phyloP scores from a whole-genome alignment of 495 filamentous ascomycete species.

The Penicillium steckii region DNA sequence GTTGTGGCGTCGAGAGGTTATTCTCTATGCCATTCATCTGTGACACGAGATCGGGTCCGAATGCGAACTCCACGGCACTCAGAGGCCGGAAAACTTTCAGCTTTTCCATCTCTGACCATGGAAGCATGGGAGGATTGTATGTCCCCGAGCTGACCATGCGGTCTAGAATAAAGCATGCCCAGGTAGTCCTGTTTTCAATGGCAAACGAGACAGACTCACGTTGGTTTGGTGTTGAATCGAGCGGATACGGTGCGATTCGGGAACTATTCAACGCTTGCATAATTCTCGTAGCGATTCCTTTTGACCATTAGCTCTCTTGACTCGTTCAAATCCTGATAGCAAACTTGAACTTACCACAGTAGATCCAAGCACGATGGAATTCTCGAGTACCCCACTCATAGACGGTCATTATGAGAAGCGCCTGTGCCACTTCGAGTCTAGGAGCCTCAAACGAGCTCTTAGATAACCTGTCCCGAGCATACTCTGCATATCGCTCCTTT shows the following conservation, averaged over 20 bases:
- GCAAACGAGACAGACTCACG: slow-evolving; percentile 10
- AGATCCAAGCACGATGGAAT: slow-evolving; percentile 24
- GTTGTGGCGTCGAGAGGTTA: slow-evolving; percentile 4
- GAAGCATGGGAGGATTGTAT: slow-evolving; percentile 57
- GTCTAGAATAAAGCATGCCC: slow-evolving; percentile 89
- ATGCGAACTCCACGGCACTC: slow-evolving; percentile 20
- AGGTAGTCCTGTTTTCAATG: slow-evolving; percentile 64
- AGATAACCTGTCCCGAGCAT: slow-evolving; percentile 15
- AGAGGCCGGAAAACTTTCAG: slow-evolving; percentile 17
- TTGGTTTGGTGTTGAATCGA: slow-evolving; percentile 5
- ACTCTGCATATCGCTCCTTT: slow-evolving; percentile 13
- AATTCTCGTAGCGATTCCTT: slow-evolving; percentile 20
- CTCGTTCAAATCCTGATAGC: not conserved
- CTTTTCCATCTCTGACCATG: slow-evolving; percentile 18
- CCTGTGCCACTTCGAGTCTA: slow-evolving; percentile 17
- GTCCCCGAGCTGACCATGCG: slow-evolving; percentile 86
- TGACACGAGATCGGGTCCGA: slow-evolving; percentile 12
- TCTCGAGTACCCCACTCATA: slow-evolving; percentile 24
- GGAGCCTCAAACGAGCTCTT: slow-evolving; percentile 12
- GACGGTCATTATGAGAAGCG: slow-evolving; percentile 17
- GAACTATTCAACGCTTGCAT: slow-evolving; percentile 23
- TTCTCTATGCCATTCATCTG: slow-evolving; percentile 11
- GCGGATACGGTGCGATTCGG: slow-evolving; percentile 15
- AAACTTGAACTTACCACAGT: slow-evolving; percentile 13
- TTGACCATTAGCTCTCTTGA: not conserved